Percentiles rank a stretch among this genome's conserved stretches.
Conservation (phyloP, 1,284 basidiomycete species). For the Flammula alnicola region DNA sequence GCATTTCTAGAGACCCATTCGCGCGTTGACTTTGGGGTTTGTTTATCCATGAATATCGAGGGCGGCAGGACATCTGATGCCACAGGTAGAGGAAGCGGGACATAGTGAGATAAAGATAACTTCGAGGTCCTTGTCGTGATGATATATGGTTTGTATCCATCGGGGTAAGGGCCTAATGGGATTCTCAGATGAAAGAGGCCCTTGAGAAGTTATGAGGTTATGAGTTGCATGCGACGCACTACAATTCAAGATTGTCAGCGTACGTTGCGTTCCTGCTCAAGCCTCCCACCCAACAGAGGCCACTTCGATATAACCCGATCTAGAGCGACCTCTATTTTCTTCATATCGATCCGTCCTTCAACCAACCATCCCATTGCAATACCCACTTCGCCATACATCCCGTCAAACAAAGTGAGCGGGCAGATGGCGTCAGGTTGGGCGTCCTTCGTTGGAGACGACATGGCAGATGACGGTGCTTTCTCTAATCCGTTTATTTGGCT, state of each 20-base stretch:
- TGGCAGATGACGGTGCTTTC: too few species aligned
- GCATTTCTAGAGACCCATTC: slow-evolving; percentile 33
- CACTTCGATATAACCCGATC: slow-evolving; percentile 39
- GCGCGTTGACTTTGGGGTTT: slow-evolving; percentile 37
- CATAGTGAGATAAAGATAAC: slow-evolving; percentile 34
- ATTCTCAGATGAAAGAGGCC: too few species aligned
- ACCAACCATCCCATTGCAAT: slow-evolving; percentile 40
- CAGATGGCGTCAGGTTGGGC: not conserved
- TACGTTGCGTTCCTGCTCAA: slow-evolving; percentile 30
- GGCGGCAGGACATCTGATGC: slow-evolving; percentile 36
- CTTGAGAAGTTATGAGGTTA: too few species aligned
- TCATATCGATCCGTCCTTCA: slow-evolving; percentile 37
- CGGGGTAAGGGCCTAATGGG: slow-evolving; percentile 32
- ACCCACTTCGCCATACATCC: not conserved
- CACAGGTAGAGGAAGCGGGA: slow-evolving; percentile 32
- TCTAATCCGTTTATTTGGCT: too few species aligned
- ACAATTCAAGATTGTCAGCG: too few species aligned
- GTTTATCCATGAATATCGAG: slow-evolving; percentile 36
- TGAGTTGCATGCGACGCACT: too few species aligned
- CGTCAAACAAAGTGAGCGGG: slow-evolving; percentile 11
- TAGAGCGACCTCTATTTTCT: slow-evolving; percentile 35
- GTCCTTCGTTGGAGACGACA: not conserved
- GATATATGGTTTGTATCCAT: slow-evolving; percentile 34
- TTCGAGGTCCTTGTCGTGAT: slow-evolving; percentile 35
- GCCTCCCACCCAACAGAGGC: slow-evolving; percentile 41